Percentiles rank a stretch among this genome's conserved stretches.
Conservation (phyloP, 208 protist genomes). For the Naegleria lovaniensis region DNA sequence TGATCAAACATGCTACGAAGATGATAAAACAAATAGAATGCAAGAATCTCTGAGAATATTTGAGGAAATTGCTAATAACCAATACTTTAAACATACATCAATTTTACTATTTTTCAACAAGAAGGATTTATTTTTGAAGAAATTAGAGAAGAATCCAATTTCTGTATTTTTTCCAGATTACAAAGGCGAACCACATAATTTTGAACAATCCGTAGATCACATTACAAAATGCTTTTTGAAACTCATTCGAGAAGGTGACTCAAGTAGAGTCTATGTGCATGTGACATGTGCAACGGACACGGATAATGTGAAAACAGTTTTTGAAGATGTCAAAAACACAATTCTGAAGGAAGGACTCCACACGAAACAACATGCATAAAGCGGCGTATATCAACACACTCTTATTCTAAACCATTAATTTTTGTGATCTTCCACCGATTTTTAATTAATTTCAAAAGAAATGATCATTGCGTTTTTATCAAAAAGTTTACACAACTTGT, state of each 20-base stretch:
- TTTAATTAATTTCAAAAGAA: too few species aligned
- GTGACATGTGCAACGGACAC: constrained; percentile 33
- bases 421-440: too few species aligned
- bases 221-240: constrained; percentile 23
- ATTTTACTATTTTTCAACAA: constrained; percentile 78
- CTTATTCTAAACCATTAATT: too few species aligned
- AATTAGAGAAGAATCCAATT: constrained; percentile 44
- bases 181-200: neutral
- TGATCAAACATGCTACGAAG: constrained; percentile 62
- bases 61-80: constrained; percentile 60
- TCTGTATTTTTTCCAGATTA: neutral
- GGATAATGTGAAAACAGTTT: constrained; percentile 32
- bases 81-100: constrained; percentile 58
- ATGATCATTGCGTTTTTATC: too few species aligned
- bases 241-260: neutral
- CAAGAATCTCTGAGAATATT: constrained; percentile 65
- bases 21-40: constrained; percentile 64
- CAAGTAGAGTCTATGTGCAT: constrained; percentile 18
- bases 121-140: constrained; percentile 66
- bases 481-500: neutral
- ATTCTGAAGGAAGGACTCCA: neutral
- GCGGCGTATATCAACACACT: too few species aligned
- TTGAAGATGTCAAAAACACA: constrained; percentile 30
- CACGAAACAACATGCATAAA: neutral
- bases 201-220: neutral